Evolutionary conservation across 108 stramenopile species (phyloP).

Genomic region (Nitzschia palea): DNA sequence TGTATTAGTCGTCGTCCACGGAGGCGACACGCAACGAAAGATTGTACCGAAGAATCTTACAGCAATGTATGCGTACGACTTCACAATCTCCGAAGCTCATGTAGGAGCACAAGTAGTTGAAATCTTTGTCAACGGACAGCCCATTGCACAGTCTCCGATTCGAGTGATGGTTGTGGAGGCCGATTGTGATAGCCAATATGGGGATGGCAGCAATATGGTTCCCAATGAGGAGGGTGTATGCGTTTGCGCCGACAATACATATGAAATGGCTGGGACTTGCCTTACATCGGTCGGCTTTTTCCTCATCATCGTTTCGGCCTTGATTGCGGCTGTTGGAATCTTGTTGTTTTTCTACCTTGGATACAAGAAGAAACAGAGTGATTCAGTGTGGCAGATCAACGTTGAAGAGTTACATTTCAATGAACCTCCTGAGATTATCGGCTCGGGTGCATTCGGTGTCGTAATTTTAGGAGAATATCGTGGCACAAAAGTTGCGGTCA

Average conservation of each 20-base stretch:
- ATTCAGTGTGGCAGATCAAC: constrained; percentile 54
- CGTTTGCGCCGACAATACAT: not conserved
- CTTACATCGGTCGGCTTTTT: not conserved
- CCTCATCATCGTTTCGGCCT: no score
- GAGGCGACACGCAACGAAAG: not conserved
- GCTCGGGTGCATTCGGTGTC: constrained; percentile 46
- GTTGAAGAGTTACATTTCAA: constrained; percentile 40
- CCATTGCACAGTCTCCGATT: constrained; percentile 30
- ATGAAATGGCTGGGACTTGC: not conserved
- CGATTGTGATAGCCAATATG: constrained; percentile 9
- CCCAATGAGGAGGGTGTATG: constrained; percentile 9
- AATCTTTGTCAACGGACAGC: constrained; percentile 23
- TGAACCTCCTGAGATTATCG: constrained; percentile 41
- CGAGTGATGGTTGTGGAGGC: constrained; percentile 13
- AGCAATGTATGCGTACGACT: constrained; percentile 7
- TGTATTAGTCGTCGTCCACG: not conserved
- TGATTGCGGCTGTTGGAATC: no score
- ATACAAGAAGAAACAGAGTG: no score
- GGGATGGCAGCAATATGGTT: no score
- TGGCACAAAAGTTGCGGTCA: constrained; percentile 45
- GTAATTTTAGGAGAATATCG: constrained; percentile 41
- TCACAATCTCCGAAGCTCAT: constrained; percentile 1
- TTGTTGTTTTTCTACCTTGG: no score
- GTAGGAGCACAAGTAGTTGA: constrained; percentile 20
- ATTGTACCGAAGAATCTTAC: not conserved